These are phyloP conservation scores for Licmophora abbreviata DNA, from an alignment of 108 stramenopile species.

Conservation along the genomic window DNA sequence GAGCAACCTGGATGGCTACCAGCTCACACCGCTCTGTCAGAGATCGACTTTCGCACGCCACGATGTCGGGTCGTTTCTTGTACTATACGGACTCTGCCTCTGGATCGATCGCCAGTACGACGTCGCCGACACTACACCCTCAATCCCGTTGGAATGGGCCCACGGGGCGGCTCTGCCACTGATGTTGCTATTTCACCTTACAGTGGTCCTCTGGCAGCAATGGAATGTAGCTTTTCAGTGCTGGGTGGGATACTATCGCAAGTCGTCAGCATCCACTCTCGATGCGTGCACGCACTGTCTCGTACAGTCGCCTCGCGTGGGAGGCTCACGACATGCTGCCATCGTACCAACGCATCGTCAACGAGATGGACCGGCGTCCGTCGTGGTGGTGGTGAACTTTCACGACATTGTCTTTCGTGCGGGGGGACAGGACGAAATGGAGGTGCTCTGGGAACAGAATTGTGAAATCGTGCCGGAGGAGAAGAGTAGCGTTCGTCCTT, in stretches of 20 bases:
- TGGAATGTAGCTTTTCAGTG: slow-evolving; percentile 43
- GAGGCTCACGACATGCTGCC: too few species aligned
- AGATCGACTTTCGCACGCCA: slow-evolving; percentile 30
- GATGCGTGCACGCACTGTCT: slow-evolving; percentile 29
- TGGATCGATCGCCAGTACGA: slow-evolving; percentile 10
- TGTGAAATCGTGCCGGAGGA: too few species aligned
- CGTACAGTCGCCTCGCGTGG: slow-evolving; percentile 8
- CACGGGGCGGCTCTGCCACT: slow-evolving; percentile 16
- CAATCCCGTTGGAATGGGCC: not conserved
- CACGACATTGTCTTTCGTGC: slow-evolving; percentile 36
- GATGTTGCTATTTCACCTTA: slow-evolving; percentile 12
- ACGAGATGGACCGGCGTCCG: too few species aligned
- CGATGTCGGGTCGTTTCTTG: slow-evolving; percentile 46
- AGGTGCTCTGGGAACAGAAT: slow-evolving; percentile 32
- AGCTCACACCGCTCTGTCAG: slow-evolving; percentile 29
- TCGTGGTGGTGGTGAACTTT: slow-evolving; percentile 24
- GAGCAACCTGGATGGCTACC: slow-evolving; percentile 2
- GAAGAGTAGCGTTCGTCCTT: slow-evolving; percentile 11
- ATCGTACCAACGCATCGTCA: slow-evolving; percentile 11
- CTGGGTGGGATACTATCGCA: slow-evolving; percentile 24
- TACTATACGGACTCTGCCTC: slow-evolving; percentile 20
- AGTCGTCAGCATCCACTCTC: not conserved
- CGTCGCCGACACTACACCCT: not conserved
- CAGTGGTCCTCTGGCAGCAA: slow-evolving; percentile 31
- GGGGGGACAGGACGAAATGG: slow-evolving; percentile 12